These are phyloP conservation scores for Amanita exitialis DNA, from an alignment of 768 basidiomycete species.

Conservation along the genomic window DNA sequence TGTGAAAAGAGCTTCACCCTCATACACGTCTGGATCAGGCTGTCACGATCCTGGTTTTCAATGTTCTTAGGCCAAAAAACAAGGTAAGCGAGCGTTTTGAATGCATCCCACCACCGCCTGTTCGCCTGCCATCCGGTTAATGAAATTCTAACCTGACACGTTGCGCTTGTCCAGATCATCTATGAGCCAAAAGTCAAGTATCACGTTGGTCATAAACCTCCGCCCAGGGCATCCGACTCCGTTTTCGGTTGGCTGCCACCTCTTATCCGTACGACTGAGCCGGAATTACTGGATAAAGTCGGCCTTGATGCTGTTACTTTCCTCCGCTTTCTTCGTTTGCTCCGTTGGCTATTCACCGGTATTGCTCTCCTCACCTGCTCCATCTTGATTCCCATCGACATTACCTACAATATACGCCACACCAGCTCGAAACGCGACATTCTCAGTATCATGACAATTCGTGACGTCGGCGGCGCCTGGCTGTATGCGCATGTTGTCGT, in stretches of 20 bases:
- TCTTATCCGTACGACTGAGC: slow-evolving; percentile 72
- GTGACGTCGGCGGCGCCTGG: slow-evolving; percentile 60
- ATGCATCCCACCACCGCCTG: too few relatives aligned
- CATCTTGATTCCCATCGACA: slow-evolving; percentile 80
- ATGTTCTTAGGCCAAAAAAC: slow-evolving; percentile 78
- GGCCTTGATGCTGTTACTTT: slow-evolving; percentile 92
- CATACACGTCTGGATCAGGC: slow-evolving; percentile 25
- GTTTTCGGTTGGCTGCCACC: slow-evolving; percentile 88
- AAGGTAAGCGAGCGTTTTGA: slow-evolving; percentile 37
- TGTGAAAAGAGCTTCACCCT: slow-evolving; percentile 3
- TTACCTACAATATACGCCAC: slow-evolving; percentile 69
- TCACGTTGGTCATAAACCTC: slow-evolving; percentile 65
- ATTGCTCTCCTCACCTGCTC: slow-evolving; percentile 57
- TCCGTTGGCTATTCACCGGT: slow-evolving; percentile 60
- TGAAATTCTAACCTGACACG: neutral
- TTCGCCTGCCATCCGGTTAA: neutral
- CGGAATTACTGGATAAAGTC: slow-evolving; percentile 79
- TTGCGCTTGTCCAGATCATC: slow-evolving; percentile 42
- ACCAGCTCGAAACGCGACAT: slow-evolving; percentile 45
- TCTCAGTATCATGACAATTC: slow-evolving; percentile 79
- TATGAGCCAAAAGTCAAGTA: slow-evolving; percentile 95
- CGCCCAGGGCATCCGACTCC: slow-evolving; percentile 74
- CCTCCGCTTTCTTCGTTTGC: slow-evolving; percentile 83
- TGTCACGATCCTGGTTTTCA: slow-evolving; percentile 68
- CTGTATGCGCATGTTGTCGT: slow-evolving; percentile 81